Base-by-base conservation (phyloP, 2,329 filamentous ascomycete species). In the Apiospora pterosperma region DNA sequence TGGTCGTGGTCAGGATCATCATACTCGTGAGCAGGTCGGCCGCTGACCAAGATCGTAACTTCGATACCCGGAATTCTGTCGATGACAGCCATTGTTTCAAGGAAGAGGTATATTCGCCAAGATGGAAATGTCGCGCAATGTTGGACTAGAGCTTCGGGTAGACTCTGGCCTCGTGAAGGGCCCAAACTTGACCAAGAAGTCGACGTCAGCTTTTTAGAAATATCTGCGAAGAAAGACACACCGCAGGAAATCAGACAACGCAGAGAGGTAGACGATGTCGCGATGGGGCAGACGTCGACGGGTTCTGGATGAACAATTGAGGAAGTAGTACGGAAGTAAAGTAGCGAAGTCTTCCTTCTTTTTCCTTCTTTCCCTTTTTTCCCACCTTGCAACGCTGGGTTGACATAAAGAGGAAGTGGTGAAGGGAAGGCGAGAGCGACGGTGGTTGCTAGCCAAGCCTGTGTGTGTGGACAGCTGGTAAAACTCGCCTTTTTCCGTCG, bases 61-160 rank as follows among this genome's bases (percentile, higher is more conserved):
- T 70, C 68, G 3, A 75, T 11, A 3, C 69, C 72, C 0, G 65
- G 67, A 1, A 74, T n/a, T 6, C 65, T 66, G 14, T 66, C 21
- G 25, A 73, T 64, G 23, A 75, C 61, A 2, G 71, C 72, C 73
- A 75, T 75, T 42, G 28, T 60, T n/a, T 23, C 10, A 21, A 10
- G 21, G n/a, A 7, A 21, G n/a, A 11, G n/a, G 3, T 42, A 3
- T 3, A 23, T 23, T 21, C n/a, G 41, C 41, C 10, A 12, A 21
- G n/a, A 10, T 21, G 8, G 41, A 42, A 21, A 21, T n/a, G n/a
- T 23, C n/a, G 41, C 7, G 23, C 8, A 23, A 10, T 1, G 8
- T 4, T 23, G 41, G 3, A 11, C 23, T 28, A 5, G 23, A 28
- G 21, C 4, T 48, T 25, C 16, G 1, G 19, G 16, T 16, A 12